A percentile compares a stretch with the other conserved stretches of the same genome.
Evolutionary conservation across 805 yeast species (phyloP).

Genomic region (Lipomyces orientalis): DNA sequence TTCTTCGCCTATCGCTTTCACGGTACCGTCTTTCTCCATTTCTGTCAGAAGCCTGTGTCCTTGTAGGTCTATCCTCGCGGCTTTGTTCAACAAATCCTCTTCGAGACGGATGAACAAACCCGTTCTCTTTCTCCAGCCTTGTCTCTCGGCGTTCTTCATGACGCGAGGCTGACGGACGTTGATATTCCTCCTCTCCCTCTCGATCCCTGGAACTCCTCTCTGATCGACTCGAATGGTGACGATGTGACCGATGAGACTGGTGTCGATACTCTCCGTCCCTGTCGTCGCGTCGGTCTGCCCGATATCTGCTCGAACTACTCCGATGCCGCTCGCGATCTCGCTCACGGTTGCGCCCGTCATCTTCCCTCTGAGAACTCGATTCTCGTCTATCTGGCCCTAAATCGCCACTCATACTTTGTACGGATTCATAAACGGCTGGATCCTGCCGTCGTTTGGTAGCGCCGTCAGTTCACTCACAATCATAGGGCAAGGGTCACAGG

Average conservation of each 20-base stretch:
- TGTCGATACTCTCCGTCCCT: background rate
- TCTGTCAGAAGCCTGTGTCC: background rate
- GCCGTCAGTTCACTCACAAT: no score
- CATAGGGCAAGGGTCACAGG: no score
- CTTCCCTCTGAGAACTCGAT: background rate
- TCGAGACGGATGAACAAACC: conserved; percentile 8
- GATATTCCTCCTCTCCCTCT: background rate
- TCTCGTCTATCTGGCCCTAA: background rate
- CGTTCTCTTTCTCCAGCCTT: background rate
- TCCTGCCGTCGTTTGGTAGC: no score
- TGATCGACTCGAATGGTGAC: background rate
- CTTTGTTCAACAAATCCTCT: background rate
- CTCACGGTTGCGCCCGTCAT: background rate
- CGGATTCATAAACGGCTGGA: background rate
- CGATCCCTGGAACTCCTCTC: background rate
- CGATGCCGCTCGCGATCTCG: background rate
- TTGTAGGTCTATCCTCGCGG: background rate
- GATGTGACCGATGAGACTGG: background rate
- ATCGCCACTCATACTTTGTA: background rate
- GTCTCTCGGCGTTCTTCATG: conserved; percentile 8
- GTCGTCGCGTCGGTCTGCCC: background rate
- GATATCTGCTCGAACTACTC: background rate
- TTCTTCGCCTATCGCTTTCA: background rate
- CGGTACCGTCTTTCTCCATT: background rate
- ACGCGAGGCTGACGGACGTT: background rate